A percentile compares a stretch with the other conserved stretches of the same genome.
These are phyloP conservation scores for Exophiala sp. DNA, from an alignment of 2,329 filamentous ascomycete genomes.

Conservation along the genomic window DNA sequence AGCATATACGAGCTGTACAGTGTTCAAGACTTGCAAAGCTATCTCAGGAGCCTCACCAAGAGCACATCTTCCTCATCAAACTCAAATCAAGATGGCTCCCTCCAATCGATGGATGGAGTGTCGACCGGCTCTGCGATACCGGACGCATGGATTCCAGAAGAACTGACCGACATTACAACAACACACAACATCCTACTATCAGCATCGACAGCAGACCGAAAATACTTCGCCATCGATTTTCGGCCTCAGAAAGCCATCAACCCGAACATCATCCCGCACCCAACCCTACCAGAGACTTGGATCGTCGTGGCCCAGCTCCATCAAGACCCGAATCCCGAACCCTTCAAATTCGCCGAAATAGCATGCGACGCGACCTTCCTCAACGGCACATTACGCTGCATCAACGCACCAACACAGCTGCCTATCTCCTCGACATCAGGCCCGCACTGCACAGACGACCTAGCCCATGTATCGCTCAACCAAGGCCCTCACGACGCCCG, in stretches of 20 bases:
- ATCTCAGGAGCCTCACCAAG: not conserved
- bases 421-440: conserved; percentile 44
- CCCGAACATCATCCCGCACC: conserved; percentile 55
- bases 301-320: conserved; percentile 48
- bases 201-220: conserved; percentile 40
- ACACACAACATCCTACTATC: conserved; percentile 43
- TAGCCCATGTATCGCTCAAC: conserved; percentile 31
- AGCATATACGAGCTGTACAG: not conserved
- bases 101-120: not conserved
- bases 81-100: not conserved
- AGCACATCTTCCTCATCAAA: not conserved
- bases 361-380: conserved; percentile 48
- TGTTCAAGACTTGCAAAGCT: not conserved
- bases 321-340: conserved; percentile 30
- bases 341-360: conserved; percentile 41
- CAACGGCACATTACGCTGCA: conserved; percentile 16
- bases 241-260: conserved; percentile 43
- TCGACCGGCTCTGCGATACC: not conserved
- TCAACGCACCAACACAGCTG: conserved; percentile 13
- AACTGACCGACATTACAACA: conserved; percentile 32
- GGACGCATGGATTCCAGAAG: not conserved
- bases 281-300: conserved; percentile 43
- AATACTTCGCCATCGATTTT: conserved; percentile 50
- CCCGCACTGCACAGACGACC: conserved; percentile 43
- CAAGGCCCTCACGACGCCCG: conserved; percentile 55